A percentile compares a stretch with the other conserved stretches of the same genome.
Conservation (phyloP, 257 asterid genomes). For the Paraleonurus japonicus region DNA sequence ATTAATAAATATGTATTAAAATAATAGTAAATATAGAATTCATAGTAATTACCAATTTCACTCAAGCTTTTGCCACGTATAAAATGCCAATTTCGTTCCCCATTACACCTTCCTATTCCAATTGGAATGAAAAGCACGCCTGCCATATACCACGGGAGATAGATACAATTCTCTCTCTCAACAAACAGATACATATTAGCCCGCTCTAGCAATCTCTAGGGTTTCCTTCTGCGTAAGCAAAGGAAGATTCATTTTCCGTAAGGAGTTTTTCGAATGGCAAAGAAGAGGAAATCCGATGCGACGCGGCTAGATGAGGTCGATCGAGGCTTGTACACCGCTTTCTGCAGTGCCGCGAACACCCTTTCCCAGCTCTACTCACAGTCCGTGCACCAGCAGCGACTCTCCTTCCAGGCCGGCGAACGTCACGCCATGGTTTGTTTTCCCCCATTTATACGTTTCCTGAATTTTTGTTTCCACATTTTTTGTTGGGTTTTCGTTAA, state of each 20-base stretch:
- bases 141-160: conserved; percentile 20
- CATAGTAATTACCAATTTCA: too few species aligned
- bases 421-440: conserved; percentile 70
- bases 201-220: conserved; percentile 31
- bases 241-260: not conserved
- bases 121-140: conserved; percentile 22
- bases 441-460: not conserved
- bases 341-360: conserved; percentile 79
- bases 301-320: conserved; percentile 91
- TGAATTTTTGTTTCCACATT: not conserved
- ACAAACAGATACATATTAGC: not conserved
- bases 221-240: conserved; percentile 19
- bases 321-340: conserved; percentile 78
- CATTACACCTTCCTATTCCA: not conserved
- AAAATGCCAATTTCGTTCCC: not conserved
- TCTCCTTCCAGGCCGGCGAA: conserved; percentile 87
- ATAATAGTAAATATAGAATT: too few species aligned
- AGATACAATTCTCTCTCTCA: not conserved
- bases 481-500: conserved; percentile 1
- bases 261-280: conserved; percentile 47
- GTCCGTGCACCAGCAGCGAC: conserved; percentile 79
- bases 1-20: too few species aligned
- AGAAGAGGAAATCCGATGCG: conserved; percentile 85
- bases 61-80: too few species aligned
- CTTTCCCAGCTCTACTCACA: conserved; percentile 91